phyloP scores from a whole-genome alignment of 345 rosid species.

The Sonneratia caseolaris region DNA sequence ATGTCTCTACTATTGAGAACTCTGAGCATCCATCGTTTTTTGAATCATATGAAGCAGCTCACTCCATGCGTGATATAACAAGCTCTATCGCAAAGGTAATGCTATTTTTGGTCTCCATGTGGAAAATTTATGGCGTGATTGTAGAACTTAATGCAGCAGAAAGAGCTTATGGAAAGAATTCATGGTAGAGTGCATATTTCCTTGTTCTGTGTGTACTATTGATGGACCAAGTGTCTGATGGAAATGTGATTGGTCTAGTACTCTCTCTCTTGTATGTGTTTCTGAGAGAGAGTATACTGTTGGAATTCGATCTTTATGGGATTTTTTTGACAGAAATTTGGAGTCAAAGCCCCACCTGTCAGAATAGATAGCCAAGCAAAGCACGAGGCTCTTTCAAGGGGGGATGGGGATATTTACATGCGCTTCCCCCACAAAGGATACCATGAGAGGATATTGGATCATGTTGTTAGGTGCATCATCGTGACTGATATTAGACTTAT shows the following conservation, averaged over 20 bases:
- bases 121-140: neutral
- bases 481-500: slow-evolving; percentile 48
- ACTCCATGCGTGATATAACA: slow-evolving; percentile 61
- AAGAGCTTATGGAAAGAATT: too few species aligned
- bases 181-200: too few species aligned
- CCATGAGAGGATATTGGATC: slow-evolving; percentile 97
- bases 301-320: neutral
- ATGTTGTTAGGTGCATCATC: slow-evolving; percentile 89
- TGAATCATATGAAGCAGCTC: slow-evolving; percentile 86
- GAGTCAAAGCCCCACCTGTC: slow-evolving; percentile 83
- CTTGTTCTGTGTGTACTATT: too few species aligned
- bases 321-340: slow-evolving; percentile 61
- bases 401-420: slow-evolving; percentile 88
- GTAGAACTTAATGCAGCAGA: neutral
- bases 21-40: slow-evolving; percentile 87
- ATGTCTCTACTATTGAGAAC: slow-evolving; percentile 59
- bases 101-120: neutral
- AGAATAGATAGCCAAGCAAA: slow-evolving; percentile 95
- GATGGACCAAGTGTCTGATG: too few species aligned
- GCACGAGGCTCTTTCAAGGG: slow-evolving; percentile 86
- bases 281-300: neutral
- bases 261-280: neutral
- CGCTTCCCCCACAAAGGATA: slow-evolving; percentile 80
- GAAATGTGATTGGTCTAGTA: too few species aligned
- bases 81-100: slow-evolving; percentile 60